Evolutionary conservation across 345 rosid genomes (phyloP), one percentile per base, ranked within the genome.

Genomic region (Corchorus olitorius): DNA sequence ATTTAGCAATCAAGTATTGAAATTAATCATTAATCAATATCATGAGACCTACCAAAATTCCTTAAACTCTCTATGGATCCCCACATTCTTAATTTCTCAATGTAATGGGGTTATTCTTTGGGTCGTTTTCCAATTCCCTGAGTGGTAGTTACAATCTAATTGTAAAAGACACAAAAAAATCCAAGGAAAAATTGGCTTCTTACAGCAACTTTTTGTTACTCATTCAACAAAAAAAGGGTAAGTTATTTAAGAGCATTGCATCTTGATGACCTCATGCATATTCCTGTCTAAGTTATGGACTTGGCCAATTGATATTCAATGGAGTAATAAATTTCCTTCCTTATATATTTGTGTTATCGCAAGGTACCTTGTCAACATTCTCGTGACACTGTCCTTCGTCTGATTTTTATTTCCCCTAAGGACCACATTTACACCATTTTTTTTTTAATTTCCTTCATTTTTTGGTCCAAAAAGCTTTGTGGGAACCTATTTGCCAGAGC

Each of bases 371-470:
- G 52, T 69, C 16, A 64, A 75, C 54, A 49, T 39, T 43, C 71
- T 73, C 48, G 73, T 75, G 78, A 80, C 73, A 75, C 80, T 75
- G 78, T 37, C 73, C 48, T 70, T 70, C 1, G 17, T 27, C 45
- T 63, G 55, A 10, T 4, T 9, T 65, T 13, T 34, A 17, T 70
- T 75, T 68, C 13, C 39, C 39, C 12, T 16, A 41, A 52, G 85
- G 84, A 80, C 85, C 84, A 82, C 85, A 73, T 8, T n/a, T 49
- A 64, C 52, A 46, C 37, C 37, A 33, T 52, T 53, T 70, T 62
- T 62, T n/a, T 37, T 62, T 52, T 27, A 27, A 27, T 27, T 27
- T 1, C 17, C 15, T 50, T 4, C 45, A 7, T 50, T 16, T 16
- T 52, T 16, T 3, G 60, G 34, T 17, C 15, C 22, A 17, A 43